Evolutionary conservation across 495 filamentous ascomycete genomes (phyloP), one percentile per base, ranked within the genome.

Genomic region (Terfezia claveryi): DNA sequence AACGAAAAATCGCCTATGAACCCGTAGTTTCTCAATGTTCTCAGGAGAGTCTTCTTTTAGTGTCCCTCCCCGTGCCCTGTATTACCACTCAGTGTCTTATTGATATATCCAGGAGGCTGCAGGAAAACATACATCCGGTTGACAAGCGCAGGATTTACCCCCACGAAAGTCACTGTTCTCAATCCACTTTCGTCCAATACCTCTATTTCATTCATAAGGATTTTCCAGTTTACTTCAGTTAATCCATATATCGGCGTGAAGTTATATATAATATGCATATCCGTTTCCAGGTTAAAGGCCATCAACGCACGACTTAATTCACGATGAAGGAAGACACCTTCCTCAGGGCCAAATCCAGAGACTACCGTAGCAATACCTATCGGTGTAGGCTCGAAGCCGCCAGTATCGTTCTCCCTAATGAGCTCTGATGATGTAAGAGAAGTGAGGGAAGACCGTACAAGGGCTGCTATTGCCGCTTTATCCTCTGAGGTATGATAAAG

Each of bases 231-330:
- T 55, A 88, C 73, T 2, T 73, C 67, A 8, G 65, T 68, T 38
- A 76, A 68, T 41, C 72, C 69, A n/a, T 75, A 71, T 10, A 87
- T 71, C 1, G 85, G 85, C 0, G 85, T 87, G 57, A 88, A 87
- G 56, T 78, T 80, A 64, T 88, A 91, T 51, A 87, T 74, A 38
- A 87, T 73, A 61, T 91, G 85, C 80, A 91, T 80, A 51, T 91
- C 85, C 16, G 81, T 82, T 61, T 87, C 82, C 75, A 91, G 78
- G 16, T 87, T 84, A 56, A 91, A 91, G 7, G 79, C 81, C 51
- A 76, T 71, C 3, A 88, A 64, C 0, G 85, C 82, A 56, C 73
- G 72, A 55, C 71, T 72, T 54, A 88, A 69, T 60, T 88, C 85
- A 50, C 75, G 70, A 58, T 87, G 71, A 8, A 88, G 71, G 60